phyloP scores from a whole-genome alignment of 768 basidiomycete genomes.

The Mycena polygramma region DNA sequence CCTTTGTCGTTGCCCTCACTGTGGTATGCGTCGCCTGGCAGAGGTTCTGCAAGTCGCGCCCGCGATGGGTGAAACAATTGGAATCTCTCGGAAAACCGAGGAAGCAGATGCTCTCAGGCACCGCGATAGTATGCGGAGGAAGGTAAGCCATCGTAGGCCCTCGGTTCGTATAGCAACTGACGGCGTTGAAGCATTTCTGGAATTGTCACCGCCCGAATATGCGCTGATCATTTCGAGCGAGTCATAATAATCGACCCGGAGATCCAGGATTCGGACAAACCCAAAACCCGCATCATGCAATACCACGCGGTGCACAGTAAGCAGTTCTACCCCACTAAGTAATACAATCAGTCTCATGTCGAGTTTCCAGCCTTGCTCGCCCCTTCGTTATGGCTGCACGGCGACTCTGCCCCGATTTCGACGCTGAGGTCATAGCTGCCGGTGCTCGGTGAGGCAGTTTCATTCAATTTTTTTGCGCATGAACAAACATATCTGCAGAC shows the following conservation, averaged over 20 bases:
- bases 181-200: conserved; percentile 41
- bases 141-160: conserved; percentile 34
- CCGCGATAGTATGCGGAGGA: conserved; percentile 45
- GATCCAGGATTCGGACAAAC: conserved; percentile 26
- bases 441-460: conserved; percentile 36
- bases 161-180: not conserved
- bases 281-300: conserved; percentile 38
- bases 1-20: too few relatives aligned
- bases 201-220: conserved; percentile 42
- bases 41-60: conserved; percentile 18
- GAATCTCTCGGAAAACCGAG: conserved; percentile 24
- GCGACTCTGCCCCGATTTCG: conserved; percentile 41
- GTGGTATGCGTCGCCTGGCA: conserved; percentile 15
- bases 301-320: conserved; percentile 38
- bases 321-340: not conserved
- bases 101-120: conserved; percentile 29
- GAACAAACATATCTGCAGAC: conserved; percentile 10
- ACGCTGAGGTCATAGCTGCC: conserved; percentile 25
- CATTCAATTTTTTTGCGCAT: conserved; percentile 5
- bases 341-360: not conserved
- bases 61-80: conserved; percentile 22
- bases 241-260: conserved; percentile 46
- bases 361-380: conserved; percentile 29
- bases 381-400: conserved; percentile 37
- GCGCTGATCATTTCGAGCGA: conserved; percentile 45